These are phyloP conservation scores for Akanthomyces dipterigenus DNA, from an alignment of 2,329 filamentous ascomycete genomes.

Conservation along the genomic window DNA sequence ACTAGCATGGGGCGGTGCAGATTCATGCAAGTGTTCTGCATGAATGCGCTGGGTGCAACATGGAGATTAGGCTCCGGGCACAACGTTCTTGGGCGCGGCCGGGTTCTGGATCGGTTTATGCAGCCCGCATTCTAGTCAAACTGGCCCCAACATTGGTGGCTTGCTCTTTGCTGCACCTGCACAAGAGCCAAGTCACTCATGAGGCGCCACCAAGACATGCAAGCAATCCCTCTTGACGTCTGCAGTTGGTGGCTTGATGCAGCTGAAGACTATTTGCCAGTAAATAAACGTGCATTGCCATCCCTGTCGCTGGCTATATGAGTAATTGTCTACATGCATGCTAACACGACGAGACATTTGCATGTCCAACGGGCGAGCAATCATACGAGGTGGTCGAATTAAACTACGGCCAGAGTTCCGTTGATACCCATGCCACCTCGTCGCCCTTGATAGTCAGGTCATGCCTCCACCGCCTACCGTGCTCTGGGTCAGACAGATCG, in stretches of 20 bases:
- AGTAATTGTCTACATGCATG: background rate
- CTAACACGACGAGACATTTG: background rate
- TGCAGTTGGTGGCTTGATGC: background rate
- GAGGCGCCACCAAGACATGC: background rate
- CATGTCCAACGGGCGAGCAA: background rate
- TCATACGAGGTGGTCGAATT: background rate
- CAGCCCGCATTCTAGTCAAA: background rate
- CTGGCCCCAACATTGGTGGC: background rate
- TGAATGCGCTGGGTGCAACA: background rate
- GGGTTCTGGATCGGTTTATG: background rate
- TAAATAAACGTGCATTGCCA: background rate
- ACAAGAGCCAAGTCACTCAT: constrained; percentile 3
- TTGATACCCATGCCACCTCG: constrained; percentile 54
- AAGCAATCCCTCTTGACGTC: background rate
- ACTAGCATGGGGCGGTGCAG: background rate
- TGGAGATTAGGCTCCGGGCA: constrained; percentile 1
- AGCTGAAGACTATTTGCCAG: background rate
- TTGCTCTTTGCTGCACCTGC: background rate
- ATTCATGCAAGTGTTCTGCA: background rate
- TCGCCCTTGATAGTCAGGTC: constrained; percentile 42
- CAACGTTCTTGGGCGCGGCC: background rate
- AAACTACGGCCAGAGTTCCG: constrained; percentile 66
- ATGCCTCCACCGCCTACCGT: constrained; percentile 60
- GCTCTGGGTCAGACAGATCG: constrained; percentile 61
- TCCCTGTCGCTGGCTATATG: background rate